Base-by-base conservation (phyloP, 2,329 filamentous ascomycete genomes). In the Diaporthe ilicicola region DNA sequence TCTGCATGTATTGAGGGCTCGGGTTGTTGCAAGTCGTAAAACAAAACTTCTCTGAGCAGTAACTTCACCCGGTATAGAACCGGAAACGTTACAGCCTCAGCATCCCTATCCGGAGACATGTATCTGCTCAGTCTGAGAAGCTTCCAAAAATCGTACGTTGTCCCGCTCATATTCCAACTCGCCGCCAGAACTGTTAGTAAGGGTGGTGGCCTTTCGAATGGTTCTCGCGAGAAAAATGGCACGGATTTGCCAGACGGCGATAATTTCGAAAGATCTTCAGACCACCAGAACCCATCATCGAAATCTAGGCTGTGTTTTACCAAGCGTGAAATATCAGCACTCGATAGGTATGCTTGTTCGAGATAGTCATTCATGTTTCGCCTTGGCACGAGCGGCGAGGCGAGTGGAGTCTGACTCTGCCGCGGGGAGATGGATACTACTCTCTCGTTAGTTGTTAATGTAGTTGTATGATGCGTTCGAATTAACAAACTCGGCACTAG, bases 281-380 rank as follows among this genome's bases (percentile, higher is more conserved):
- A 86, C 85, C 86, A 88, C 88, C 88, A 90, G 75, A 90, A 89
- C 1, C 82, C 82, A 73, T 90, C 88, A 39, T 86, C 81, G 69
- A 87, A 89, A 74, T 90, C 88, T 3, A 88, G 76, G 67, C 84
- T 82, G 4, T 78, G 75, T 67, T 82, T 82, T 19, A 86, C 84
- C 70, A 83, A 77, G n/a, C 82, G 79, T 1, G 80, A 76, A 32
- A 82, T 79, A 15, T 81, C 79, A n/a, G 79, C 76, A n/a, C 80
- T 77, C 24, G 85, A 78, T 17, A 81, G 79, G 68, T 86, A 88
- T 1, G 80, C 79, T 17, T 82, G 80, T 59, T 88, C 82, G 10
- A 89, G 79, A 70, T 84, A 84, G 27, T 88, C 85, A 75, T 89
- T 89, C 74, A 89, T 82, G 69, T 82, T 84, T 24, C 83, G 83